Base-by-base conservation (phyloP, 805 yeast species). In the Tetrapisispora pingtungensis region DNA sequence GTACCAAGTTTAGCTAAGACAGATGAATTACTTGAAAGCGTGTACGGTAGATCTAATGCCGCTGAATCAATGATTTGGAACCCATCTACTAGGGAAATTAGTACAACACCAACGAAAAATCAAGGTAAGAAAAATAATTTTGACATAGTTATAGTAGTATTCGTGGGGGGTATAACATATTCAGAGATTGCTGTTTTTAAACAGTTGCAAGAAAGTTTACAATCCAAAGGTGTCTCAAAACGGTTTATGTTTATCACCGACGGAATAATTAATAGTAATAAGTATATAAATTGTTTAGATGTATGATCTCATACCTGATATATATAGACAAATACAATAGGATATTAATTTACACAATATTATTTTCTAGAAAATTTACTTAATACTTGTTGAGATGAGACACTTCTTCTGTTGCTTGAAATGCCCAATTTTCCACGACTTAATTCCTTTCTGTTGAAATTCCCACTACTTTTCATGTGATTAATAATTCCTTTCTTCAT, bases 141-240 rank as follows among this genome's bases (percentile, higher is more conserved):
- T 31, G 36, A 41, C 24, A 30, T 30, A 7, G 27, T 31, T 7
- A 15, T 41, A 48, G 52, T 85, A 42, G 75, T 79, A 7, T 64
- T 82, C 49, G 56, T 89, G 34, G 97, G 97, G 13, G 97, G 98
- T 0, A 67, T 89, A 7, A 86, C 97, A 0, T 72, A 84, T 57
- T 78, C 93, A 8, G 98, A 90, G 61, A 68, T 89, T 15, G 77
- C 90, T 3, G 79, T 88, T 3, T 64, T 90, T 39, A 69, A 80
- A 54, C 73, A 70, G 43, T 68, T 85, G n/a, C 77, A 84, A 45
- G 64, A 67, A 39, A 68, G 68, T 20, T 48, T 68, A 31, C 59
- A 65, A 8, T 51, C 55, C 24, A 65, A 64, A 42, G 66, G 62
- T 33, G 52, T 62, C 14, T 47, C 58, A 42, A 71, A 65, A 53